These are phyloP conservation scores for Lanmaoa rubissima DNA, from an alignment of 768 basidiomycete genomes.

Conservation along the genomic window DNA sequence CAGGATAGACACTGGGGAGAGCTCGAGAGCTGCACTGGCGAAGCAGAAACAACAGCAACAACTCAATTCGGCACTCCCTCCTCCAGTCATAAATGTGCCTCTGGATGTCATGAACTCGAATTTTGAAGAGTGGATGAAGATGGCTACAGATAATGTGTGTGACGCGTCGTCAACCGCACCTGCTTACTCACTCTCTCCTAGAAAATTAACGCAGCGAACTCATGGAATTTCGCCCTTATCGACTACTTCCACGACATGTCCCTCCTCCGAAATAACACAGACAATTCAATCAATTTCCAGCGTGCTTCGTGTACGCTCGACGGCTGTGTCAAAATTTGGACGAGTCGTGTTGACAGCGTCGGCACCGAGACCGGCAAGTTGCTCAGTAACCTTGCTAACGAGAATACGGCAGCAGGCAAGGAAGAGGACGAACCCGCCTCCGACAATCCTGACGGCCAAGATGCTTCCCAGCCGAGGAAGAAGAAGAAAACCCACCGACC, in stretches of 20 bases:
- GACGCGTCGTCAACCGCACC: background rate
- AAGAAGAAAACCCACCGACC: slow-evolving; percentile 68
- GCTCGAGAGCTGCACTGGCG: slow-evolving; percentile 43
- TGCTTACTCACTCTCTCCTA: slow-evolving; percentile 33
- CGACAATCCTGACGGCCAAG: slow-evolving; percentile 63
- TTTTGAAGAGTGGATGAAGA: slow-evolving; percentile 99
- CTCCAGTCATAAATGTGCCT: slow-evolving; percentile 58
- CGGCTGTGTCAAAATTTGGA: slow-evolving; percentile 99
- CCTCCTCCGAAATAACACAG: slow-evolving; percentile 84
- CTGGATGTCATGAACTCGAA: slow-evolving; percentile 89
- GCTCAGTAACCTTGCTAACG: slow-evolving; percentile 79
- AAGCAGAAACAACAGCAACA: slow-evolving; percentile 60
- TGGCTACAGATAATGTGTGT: slow-evolving; percentile 94
- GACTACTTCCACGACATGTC: slow-evolving; percentile 99
- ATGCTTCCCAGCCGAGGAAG: slow-evolving; percentile 52
- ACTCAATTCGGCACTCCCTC: slow-evolving; percentile 56
- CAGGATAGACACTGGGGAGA: slow-evolving; percentile 36
- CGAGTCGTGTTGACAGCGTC: slow-evolving; percentile 93
- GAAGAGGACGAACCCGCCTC: slow-evolving; percentile 61
- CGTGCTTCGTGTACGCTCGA: slow-evolving; percentile 97
- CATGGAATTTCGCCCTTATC: slow-evolving; percentile 97
- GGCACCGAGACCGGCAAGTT: slow-evolving; percentile 96
- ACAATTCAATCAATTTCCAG: slow-evolving; percentile 98
- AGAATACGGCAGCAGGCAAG: slow-evolving; percentile 57
- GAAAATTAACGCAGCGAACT: slow-evolving; percentile 99